These are phyloP conservation scores for Geosmithia flava DNA, from an alignment of 2,329 filamentous ascomycete species.

Conservation along the genomic window DNA sequence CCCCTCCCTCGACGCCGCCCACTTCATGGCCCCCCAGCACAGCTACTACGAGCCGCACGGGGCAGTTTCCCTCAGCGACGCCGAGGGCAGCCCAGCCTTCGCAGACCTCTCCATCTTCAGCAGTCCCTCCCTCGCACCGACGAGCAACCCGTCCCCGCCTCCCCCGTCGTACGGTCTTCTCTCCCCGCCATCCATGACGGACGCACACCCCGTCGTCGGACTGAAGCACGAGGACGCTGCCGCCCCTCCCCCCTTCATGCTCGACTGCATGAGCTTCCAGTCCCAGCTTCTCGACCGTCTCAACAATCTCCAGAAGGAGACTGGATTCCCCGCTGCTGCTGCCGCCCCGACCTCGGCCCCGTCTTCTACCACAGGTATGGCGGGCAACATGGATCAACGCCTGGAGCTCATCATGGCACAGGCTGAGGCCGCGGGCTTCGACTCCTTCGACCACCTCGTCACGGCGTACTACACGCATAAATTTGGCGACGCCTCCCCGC, in stretches of 20 bases:
- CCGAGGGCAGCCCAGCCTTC: background rate
- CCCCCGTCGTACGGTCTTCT: background rate
- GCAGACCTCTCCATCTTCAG: background rate
- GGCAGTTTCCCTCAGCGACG: background rate
- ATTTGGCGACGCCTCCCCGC: conserved; percentile 7
- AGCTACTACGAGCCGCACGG: background rate
- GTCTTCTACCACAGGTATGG: conserved; percentile 2
- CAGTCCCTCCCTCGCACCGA: conserved; percentile 4
- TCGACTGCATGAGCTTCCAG: conserved; percentile 13
- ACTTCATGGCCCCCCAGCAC: background rate
- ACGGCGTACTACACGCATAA: conserved; percentile 12
- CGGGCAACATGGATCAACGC: conserved; percentile 7
- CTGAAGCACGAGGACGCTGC: conserved; percentile 1
- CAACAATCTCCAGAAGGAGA: conserved; percentile 8
- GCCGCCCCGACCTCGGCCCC: background rate
- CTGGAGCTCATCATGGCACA: conserved; percentile 10
- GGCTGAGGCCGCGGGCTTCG: conserved; percentile 10
- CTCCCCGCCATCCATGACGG: background rate
- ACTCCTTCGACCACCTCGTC: conserved; percentile 12
- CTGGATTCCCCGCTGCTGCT: background rate
- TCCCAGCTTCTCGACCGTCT: conserved; percentile 10
- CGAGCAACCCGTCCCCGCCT: background rate
- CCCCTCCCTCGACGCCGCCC: conserved; percentile 1
- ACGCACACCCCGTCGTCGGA: background rate
- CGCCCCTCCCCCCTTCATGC: conserved; percentile 9